Conservation (phyloP, 371 early-diverging fungal genomes). For the Mortierella sp. region DNA sequence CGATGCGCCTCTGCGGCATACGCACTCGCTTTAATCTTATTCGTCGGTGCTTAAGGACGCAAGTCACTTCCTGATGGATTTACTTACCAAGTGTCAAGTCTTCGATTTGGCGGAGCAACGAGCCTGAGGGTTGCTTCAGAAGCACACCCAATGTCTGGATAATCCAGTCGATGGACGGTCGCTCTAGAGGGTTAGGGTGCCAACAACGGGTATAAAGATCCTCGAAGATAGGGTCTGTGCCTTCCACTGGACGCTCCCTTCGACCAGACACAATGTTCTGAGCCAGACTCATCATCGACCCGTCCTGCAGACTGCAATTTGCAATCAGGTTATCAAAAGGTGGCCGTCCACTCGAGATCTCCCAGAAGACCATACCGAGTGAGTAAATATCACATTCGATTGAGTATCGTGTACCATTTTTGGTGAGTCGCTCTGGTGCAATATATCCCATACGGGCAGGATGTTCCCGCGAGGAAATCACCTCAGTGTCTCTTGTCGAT, state of each 20-base stretch:
- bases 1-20: not conserved
- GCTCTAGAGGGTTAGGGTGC: constrained; percentile 43
- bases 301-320: constrained; percentile 20
- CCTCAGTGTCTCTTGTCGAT: constrained; percentile 39
- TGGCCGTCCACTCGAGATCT: constrained; percentile 47
- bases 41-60: too few species aligned
- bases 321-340: constrained; percentile 43
- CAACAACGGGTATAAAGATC: constrained; percentile 54
- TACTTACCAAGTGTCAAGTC: constrained; percentile 42
- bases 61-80: too few species aligned
- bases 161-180: constrained; percentile 50
- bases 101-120: constrained; percentile 34
- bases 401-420: constrained; percentile 48
- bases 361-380: constrained; percentile 54
- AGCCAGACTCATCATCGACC: constrained; percentile 29
- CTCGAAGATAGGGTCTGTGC: constrained; percentile 46
- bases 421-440: constrained; percentile 47
- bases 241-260: constrained; percentile 39
- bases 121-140: constrained; percentile 45
- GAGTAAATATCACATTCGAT: constrained; percentile 52
- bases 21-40: too few species aligned
- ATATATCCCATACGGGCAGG: constrained; percentile 48
- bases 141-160: constrained; percentile 44
- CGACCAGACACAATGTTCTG: constrained; percentile 46
- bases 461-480: constrained; percentile 50